Base-by-base conservation (phyloP, 352 stramenopile species). In the Pythium angustatum region DNA sequence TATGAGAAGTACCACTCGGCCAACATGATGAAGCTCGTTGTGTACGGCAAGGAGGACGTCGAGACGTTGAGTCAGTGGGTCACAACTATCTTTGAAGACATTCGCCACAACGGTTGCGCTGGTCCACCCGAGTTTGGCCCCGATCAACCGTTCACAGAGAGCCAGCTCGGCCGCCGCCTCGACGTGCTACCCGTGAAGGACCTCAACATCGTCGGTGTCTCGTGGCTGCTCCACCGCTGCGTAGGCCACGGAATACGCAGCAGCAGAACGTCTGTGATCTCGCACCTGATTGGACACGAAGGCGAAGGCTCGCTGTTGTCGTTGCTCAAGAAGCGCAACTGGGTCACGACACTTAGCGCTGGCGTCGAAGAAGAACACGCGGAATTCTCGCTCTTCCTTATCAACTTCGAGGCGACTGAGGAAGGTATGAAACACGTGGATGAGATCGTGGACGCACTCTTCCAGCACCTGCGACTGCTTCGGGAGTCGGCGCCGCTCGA, bases 231-330 rank as follows among this genome's bases (percentile, higher is more conserved):
- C 75, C 72, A 24, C 49, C 70, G 24, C 19, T 83, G 30, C 63
- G 69, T 34, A 38, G 26, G 3, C 36, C 47, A 12, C 69, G 71
- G 30, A 53, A 64, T 28, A 76, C 60, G 19, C 66, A 65, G 65
- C 66, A 81, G 57, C 78, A 80, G 34, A n/a, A 56, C 72, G 27
- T 75, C 70, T 26, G 89, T 93, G 65, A 62, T 97, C 10, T 65
- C 73, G 33, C 81, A 94, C 60, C 59, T 98, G 3, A 64, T 97
- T 17, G 92, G 92, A 15, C 86, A 97, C 70, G 92, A 98, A 78
- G 85, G 79, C 38, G 55, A 48, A 33, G 84, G 85, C 30, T 97
- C 87, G 10, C 77, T 98, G 47, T 63, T 97, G 19, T 88, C 86
- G 9, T 81, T 92, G 64, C 71, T 97, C 21, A 96, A 96, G 68